Conservation (phyloP, 768 basidiomycete species). For the Pleurotus sapidus region DNA sequence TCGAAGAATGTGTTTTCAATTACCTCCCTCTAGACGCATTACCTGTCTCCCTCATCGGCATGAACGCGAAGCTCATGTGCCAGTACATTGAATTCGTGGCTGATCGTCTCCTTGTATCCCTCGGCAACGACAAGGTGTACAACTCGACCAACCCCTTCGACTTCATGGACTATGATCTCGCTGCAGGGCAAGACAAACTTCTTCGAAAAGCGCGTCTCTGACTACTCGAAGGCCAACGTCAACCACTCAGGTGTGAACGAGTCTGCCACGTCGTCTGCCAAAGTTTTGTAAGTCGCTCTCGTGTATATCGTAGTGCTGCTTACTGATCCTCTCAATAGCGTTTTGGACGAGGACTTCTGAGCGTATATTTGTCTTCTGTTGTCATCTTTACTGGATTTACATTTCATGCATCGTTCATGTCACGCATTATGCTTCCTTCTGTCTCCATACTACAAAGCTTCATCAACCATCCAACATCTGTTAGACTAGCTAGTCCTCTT, state of each 20-base stretch:
- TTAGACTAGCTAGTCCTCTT: not conserved
- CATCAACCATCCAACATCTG: not conserved
- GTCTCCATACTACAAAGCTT: not conserved
- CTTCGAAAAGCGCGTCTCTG: slow-evolving; percentile 93
- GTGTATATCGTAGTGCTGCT: not conserved
- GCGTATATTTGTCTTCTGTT: not conserved
- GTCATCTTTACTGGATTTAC: slow-evolving; percentile 7
- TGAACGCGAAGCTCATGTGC: slow-evolving; percentile 88
- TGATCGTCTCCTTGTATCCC: slow-evolving; percentile 79
- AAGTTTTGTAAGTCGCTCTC: slow-evolving; percentile 26
- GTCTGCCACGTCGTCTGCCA: slow-evolving; percentile 6
- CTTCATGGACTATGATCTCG: slow-evolving; percentile 95
- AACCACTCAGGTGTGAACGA: slow-evolving; percentile 24
- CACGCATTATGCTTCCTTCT: not conserved
- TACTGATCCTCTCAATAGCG: slow-evolving; percentile 11
- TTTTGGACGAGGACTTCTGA: slow-evolving; percentile 33
- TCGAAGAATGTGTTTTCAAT: not conserved
- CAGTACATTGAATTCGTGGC: slow-evolving; percentile 93
- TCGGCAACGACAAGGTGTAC: slow-evolving; percentile 83
- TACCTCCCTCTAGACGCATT: slow-evolving; percentile 59
- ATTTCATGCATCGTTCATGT: slow-evolving; percentile 5
- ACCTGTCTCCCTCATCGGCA: slow-evolving; percentile 84
- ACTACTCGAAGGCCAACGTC: slow-evolving; percentile 70
- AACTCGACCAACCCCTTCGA: slow-evolving; percentile 80
- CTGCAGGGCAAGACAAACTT: slow-evolving; percentile 97